Evolutionary conservation across 768 basidiomycete species (phyloP), one percentile per base, ranked within the genome.

Genomic region (Sutorius australiensis): DNA sequence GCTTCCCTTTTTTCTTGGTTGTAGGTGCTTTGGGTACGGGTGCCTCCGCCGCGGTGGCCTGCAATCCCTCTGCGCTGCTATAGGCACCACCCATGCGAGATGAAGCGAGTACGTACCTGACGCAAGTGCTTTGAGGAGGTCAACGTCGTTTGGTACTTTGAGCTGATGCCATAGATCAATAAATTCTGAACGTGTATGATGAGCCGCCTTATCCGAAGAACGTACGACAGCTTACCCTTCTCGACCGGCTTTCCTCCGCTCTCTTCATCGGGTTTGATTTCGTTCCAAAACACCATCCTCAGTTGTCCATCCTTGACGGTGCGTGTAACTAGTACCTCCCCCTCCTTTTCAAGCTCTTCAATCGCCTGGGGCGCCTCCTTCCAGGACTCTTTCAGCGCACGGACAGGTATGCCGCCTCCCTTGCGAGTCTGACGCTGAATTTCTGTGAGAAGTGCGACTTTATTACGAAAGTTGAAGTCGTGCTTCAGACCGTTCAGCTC

Each of bases 201-300:
- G 6, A 57, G 40, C 57, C 7, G 63, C 55, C 31, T 47, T 19
- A 19, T 27, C 30, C 19, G 2, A 16, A 34, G 21, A 21, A 45
- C 19, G 44, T 27, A 6, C 4, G 45, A 43, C 12, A 24, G 65
- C 78, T 48, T 51, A 86, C 92, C 92, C 77, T 92, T 82, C 71
- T 94, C 91, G 4, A 93, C 82, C n/a, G 71, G 69, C 57, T 78
- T 77, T 3, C 86, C 87, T 4, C 86, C 89, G 45, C 72, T 77
- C 40, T 89, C 84, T 57, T 88, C 86, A 27, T 76, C 82, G 1
- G 86, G 83, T 62, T 89, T 88, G 54, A 92, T 80, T 68, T 94
- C 91, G 58, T 94, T 94, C 86, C 87, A 93, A 61, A 92, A 92
- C 1, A 92, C 91, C 82, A 89, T 87, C 47, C 85, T 79, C 64